These are phyloP conservation scores for Actinomortierella ambigua DNA, from an alignment of 371 early-diverging fungal genomes.

Conservation along the genomic window DNA sequence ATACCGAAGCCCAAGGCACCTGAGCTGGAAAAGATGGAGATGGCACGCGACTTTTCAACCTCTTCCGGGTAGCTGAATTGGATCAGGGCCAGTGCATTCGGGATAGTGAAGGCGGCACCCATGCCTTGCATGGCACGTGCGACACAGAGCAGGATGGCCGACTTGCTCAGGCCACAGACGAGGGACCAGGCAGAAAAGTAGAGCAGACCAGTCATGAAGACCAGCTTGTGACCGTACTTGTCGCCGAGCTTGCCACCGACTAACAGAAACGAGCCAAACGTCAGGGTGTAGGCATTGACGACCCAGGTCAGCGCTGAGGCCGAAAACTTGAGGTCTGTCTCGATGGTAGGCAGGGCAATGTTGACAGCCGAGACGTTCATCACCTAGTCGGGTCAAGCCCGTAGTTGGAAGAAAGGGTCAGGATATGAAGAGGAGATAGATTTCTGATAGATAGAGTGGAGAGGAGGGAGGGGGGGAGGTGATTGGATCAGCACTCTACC, in stretches of 20 bases:
- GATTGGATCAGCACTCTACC: constrained; percentile 10
- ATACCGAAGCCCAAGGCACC: constrained; percentile 52
- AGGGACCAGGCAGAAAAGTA: constrained; percentile 49
- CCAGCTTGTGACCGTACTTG: constrained; percentile 49
- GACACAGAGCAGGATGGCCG: constrained; percentile 46
- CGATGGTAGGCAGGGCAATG: constrained; percentile 46
- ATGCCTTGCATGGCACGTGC: constrained; percentile 53
- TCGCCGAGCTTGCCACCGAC: constrained; percentile 55
- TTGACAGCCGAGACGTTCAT: constrained; percentile 47
- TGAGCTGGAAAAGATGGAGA: constrained; percentile 50
- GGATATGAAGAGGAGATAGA: too few relatives aligned
- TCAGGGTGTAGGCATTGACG: constrained; percentile 50
- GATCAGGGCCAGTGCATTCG: constrained; percentile 53
- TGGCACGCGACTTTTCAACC: constrained; percentile 46
- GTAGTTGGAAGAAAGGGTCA: too few relatives aligned
- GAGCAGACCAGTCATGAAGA: constrained; percentile 45
- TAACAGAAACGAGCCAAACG: constrained; percentile 53
- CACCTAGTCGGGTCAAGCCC: too few relatives aligned
- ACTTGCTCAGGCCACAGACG: constrained; percentile 41
- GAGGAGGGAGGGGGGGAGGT: too few relatives aligned
- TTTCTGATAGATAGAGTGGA: too few relatives aligned
- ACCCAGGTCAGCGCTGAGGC: constrained; percentile 47
- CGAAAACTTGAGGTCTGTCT: constrained; percentile 37
- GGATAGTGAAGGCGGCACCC: constrained; percentile 54
- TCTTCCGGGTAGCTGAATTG: constrained; percentile 47